Evolutionary conservation across 2,329 filamentous ascomycete genomes (phyloP).

Genomic region (Penicillium sp.): DNA sequence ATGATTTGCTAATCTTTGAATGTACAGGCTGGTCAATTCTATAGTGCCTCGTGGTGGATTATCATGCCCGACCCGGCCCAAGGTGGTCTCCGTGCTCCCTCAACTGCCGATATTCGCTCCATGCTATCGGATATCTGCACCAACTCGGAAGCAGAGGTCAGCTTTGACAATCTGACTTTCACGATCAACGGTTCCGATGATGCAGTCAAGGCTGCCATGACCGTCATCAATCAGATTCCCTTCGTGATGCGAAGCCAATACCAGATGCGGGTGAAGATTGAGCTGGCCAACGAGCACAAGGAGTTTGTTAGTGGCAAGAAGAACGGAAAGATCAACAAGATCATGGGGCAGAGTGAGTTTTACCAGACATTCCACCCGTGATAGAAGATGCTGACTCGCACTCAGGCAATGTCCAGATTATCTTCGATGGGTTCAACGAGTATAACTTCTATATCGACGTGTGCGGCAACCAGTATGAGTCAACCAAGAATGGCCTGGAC

Average conservation of each 20-base stretch:
- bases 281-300: conserved; percentile 98
- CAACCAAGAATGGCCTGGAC: conserved; percentile 86
- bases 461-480: conserved; percentile 86
- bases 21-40: conserved; percentile 85
- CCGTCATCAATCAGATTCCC: conserved; percentile 85
- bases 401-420: conserved; percentile 88
- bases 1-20: conserved; percentile 1
- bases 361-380: conserved; percentile 9
- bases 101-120: conserved; percentile 70
- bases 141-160: conserved; percentile 91
- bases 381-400: conserved; percentile 4
- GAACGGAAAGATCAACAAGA: conserved; percentile 99
- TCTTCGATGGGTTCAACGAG: conserved; percentile 98
- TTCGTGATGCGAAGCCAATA: conserved; percentile 86
- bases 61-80: conserved; percentile 69
- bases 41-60: conserved; percentile 95
- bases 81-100: conserved; percentile 59
- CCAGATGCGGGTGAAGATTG: conserved; percentile 95
- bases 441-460: conserved; percentile 99
- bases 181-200: conserved; percentile 95
- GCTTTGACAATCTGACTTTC: conserved; percentile 92
- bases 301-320: conserved; percentile 99
- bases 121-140: conserved; percentile 96
- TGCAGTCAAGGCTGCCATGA: conserved; percentile 90
- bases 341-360: conserved; percentile 90